Conservation (phyloP, 2,329 filamentous ascomycete genomes). For the Aspergillus tubingensis region DNA sequence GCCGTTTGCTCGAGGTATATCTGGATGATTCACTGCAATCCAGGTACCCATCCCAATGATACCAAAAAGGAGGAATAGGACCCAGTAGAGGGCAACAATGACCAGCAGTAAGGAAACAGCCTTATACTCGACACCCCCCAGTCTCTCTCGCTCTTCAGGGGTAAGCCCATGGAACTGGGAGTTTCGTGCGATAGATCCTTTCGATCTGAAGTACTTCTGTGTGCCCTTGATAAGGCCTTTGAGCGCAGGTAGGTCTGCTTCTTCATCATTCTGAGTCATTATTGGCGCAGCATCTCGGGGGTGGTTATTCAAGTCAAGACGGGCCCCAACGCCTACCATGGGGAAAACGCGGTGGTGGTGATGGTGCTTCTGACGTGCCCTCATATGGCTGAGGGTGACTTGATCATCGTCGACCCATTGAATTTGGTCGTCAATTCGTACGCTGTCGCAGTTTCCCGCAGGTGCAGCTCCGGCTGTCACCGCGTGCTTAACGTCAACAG, state of each 20-base stretch:
- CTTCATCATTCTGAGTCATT: constrained; percentile 17
- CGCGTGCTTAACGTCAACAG: background rate
- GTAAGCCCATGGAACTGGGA: constrained; percentile 53
- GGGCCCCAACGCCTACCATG: constrained; percentile 40
- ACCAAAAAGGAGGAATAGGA: constrained; percentile 50
- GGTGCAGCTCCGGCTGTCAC: constrained; percentile 6
- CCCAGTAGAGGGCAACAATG: constrained; percentile 49
- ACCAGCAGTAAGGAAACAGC: constrained; percentile 39
- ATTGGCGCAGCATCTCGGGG: constrained; percentile 31
- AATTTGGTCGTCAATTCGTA: constrained; percentile 16
- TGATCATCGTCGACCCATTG: constrained; percentile 37
- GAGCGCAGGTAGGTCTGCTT: constrained; percentile 22
- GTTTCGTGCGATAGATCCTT: constrained; percentile 46
- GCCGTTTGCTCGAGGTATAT: constrained; percentile 46
- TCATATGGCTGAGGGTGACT: constrained; percentile 26
- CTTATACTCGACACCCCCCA: constrained; percentile 48
- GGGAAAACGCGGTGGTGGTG: constrained; percentile 35
- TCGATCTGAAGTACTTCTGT: constrained; percentile 35
- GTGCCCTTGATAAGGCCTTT: constrained; percentile 30
- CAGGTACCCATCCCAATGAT: constrained; percentile 51
- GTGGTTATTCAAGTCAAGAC: constrained; percentile 37
- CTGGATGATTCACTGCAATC: constrained; percentile 45
- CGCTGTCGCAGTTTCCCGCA: background rate
- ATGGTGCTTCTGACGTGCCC: constrained; percentile 14
- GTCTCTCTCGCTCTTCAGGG: constrained; percentile 43